These are phyloP conservation scores for Phytophthora fragariae DNA, from an alignment of 352 stramenopile genomes.

Conservation along the genomic window DNA sequence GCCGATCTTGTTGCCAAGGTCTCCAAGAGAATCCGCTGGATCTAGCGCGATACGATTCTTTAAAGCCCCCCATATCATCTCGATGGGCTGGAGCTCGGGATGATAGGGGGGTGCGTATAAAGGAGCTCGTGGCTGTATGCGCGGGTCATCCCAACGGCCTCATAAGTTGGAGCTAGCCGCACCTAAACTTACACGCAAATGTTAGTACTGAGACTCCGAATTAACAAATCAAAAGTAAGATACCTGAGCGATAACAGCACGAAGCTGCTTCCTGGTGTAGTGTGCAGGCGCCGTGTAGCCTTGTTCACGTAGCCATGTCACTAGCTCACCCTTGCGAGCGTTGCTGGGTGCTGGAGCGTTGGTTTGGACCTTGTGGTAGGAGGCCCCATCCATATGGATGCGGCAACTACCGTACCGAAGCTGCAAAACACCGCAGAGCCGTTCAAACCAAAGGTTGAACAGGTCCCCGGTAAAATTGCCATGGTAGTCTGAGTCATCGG, in stretches of 20 bases:
- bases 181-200: background rate
- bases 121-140: background rate
- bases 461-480: too few relatives aligned
- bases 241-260: background rate
- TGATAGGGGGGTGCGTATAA: background rate
- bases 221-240: background rate
- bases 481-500: too few relatives aligned
- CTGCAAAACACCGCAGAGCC: too few relatives aligned
- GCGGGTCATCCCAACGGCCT: background rate
- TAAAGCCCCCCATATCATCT: background rate
- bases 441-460: too few relatives aligned
- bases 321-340: constrained; percentile 8
- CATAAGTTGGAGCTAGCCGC: background rate
- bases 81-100: background rate
- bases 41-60: background rate
- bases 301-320: background rate
- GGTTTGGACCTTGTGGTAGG: too few relatives aligned
- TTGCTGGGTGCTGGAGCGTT: background rate
- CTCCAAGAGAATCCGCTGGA: background rate
- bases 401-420: too few relatives aligned
- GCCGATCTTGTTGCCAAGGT: background rate
- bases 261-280: background rate
- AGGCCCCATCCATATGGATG: too few relatives aligned
- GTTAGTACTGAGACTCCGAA: background rate
- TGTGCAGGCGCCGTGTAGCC: background rate